These are phyloP conservation scores for Trametes sanguinea DNA, from an alignment of 768 basidiomycete species.

Conservation along the genomic window DNA sequence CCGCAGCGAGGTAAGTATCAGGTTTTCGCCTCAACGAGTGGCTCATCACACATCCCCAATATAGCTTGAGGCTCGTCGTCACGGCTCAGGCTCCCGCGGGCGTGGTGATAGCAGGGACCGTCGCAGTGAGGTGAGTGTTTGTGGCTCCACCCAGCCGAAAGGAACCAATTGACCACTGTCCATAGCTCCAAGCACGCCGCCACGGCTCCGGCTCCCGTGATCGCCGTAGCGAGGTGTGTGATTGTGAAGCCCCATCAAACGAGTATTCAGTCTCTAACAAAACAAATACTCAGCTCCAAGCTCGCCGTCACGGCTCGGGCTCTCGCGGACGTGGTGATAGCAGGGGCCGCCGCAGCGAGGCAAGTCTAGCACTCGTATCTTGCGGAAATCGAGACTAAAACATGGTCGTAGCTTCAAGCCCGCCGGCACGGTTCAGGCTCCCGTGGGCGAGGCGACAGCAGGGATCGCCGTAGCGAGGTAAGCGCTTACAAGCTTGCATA, in stretches of 20 bases:
- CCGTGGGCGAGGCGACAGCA: conserved; percentile 2
- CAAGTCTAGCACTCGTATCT: neutral
- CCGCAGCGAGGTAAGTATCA: conserved; percentile 2
- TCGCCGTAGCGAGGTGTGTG: neutral
- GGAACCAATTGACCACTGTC: too few species aligned
- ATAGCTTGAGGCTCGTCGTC: conserved; percentile 14
- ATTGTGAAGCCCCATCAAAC: neutral
- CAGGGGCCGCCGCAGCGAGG: conserved; percentile 8
- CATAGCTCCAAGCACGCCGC: neutral
- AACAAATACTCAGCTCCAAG: neutral
- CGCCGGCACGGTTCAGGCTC: conserved; percentile 11
- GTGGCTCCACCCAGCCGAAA: too few species aligned
- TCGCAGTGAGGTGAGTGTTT: conserved; percentile 5
- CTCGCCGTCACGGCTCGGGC: conserved; percentile 12
- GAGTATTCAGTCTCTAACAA: neutral
- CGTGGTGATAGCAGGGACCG: conserved; percentile 5
- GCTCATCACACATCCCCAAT: too few species aligned
- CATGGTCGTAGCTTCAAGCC: conserved; percentile 2
- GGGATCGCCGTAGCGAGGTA: neutral
- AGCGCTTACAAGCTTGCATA: neutral
- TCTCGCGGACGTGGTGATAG: conserved; percentile 4
- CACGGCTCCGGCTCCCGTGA: conserved; percentile 10
- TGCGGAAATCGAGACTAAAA: neutral
- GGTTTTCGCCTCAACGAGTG: neutral
- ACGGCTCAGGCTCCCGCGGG: conserved; percentile 8